Conservation (phyloP, 106 monocot species). For the Xerophyta viscosa region DNA sequence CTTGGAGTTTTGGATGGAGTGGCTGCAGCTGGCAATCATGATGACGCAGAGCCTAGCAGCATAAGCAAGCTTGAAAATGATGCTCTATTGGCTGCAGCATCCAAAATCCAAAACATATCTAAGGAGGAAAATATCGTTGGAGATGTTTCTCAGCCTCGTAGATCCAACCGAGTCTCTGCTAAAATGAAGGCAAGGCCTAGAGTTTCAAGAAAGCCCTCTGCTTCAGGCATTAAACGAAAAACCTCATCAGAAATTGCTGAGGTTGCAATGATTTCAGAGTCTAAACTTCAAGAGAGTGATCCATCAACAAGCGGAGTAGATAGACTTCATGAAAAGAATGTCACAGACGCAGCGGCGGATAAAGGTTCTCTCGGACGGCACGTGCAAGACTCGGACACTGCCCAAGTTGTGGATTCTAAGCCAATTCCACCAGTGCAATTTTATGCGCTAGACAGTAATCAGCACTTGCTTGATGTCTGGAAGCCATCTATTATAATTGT, state of each 20-base stretch:
- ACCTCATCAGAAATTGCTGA: conserved; percentile 13
- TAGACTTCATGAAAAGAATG: conserved; percentile 2
- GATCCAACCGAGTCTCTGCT: conserved; percentile 3
- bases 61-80: conserved; percentile 74
- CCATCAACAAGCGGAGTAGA: conserved; percentile 3
- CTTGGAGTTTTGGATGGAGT: conserved; percentile 82
- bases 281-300: conserved; percentile 6
- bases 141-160: conserved; percentile 8
- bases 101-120: conserved; percentile 34
- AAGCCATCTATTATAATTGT: conserved; percentile 82
- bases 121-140: conserved; percentile 27
- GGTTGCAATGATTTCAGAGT: conserved; percentile 1
- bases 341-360: conserved; percentile 3
- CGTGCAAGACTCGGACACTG: conserved; percentile 4
- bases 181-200: conserved; percentile 44
- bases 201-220: conserved; percentile 15
- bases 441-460: conserved; percentile 78
- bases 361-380: conserved; percentile 21
- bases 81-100: conserved; percentile 77
- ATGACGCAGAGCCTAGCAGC: conserved; percentile 44
- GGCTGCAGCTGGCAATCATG: conserved; percentile 26
- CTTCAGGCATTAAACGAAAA: conserved; percentile 13
- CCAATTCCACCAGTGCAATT: conserved; percentile 83
- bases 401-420: conserved; percentile 22
- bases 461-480: conserved; percentile 55